These are phyloP conservation scores for Aspergillus nanangensis DNA, from an alignment of 495 filamentous ascomycete species.

Conservation along the genomic window DNA sequence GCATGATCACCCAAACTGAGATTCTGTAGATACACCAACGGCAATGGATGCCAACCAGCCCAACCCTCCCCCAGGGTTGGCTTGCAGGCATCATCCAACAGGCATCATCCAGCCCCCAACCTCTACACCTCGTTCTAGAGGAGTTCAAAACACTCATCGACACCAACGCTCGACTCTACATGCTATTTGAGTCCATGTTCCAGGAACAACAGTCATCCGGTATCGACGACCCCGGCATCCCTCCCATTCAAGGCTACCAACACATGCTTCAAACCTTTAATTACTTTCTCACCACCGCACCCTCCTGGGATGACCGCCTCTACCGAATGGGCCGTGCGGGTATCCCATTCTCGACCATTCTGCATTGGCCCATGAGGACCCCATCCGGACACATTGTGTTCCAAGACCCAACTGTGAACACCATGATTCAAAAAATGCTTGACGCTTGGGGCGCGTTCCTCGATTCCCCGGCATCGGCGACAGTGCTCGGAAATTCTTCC, in stretches of 20 bases:
- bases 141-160: conserved; percentile 40
- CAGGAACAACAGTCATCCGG: conserved; percentile 53
- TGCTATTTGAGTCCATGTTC: conserved; percentile 51
- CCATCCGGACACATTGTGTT: conserved; percentile 59
- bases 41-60: too few species aligned
- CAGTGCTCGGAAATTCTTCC: conserved; percentile 43
- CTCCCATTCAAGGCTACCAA: conserved; percentile 55
- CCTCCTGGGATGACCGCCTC: conserved; percentile 48
- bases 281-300: conserved; percentile 53
- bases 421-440: conserved; percentile 57
- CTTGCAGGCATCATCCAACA: conserved; percentile 17
- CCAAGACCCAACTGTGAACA: conserved; percentile 59
- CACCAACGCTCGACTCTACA: conserved; percentile 26
- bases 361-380: conserved; percentile 67
- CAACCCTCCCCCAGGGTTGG: conserved; percentile 14
- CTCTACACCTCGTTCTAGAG: conserved; percentile 22
- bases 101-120: conserved; percentile 8
- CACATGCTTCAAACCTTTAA: conserved; percentile 63
- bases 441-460: conserved; percentile 61
- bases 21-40: too few species aligned
- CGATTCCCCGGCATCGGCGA: conserved; percentile 46
- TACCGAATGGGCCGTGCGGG: conserved; percentile 55
- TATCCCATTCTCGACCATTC: conserved; percentile 58
- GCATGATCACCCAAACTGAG: too few species aligned
- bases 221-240: conserved; percentile 22